Evolutionary conservation across 2,329 filamentous ascomycete species (phyloP), one percentile per base, ranked within the genome.

Genomic region (Paracorniculantispora psalliotae): DNA sequence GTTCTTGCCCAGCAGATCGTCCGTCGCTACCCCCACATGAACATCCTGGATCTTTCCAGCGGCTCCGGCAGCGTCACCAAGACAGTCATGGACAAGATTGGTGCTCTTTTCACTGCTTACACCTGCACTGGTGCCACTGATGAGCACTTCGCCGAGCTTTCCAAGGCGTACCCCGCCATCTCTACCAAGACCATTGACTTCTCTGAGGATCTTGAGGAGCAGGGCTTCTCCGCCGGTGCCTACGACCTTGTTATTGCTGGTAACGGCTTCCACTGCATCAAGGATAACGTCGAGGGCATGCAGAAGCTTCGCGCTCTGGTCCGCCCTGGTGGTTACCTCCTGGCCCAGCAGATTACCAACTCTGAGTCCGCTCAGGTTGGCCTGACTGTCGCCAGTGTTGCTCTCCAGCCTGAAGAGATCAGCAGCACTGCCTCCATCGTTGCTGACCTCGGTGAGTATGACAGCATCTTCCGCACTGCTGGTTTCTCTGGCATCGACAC

Each of bases 401-500:
- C 51, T 15, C 51, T 51, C 25, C 46, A 39, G 33, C 49, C 50
- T 4, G 44, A 59, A 8, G 48, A 59, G 56, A n/a, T 59, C 2
- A 59, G 56, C 39, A 59, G 48, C 56, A 59, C 48, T 52, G 30
- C 37, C n/a, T 47, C 56, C 23, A 37, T 59, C 10, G 48, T 59
- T n/a, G 56, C 56, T 33, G 41, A 48, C 23, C 50, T 61, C 26
- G 56, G 43, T 28, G 52, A 59, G 41, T 59, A 49, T 15, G 60
- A 61, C 41, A 28, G 47, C 21, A 47, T 59, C 7, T 47, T 61
- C 25, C 60, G 57, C 30, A 41, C 47, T 13, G 51, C 59, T 39
- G 61, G 61, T 15, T 62, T 62, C 41, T 62, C 61, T 19, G 61
- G 61, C 15, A 59, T 60, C 19, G 61, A 62, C 41, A 61, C 61